phyloP scores from a whole-genome alignment of 2,329 filamentous ascomycete genomes.

The Penicillium olsonii region DNA sequence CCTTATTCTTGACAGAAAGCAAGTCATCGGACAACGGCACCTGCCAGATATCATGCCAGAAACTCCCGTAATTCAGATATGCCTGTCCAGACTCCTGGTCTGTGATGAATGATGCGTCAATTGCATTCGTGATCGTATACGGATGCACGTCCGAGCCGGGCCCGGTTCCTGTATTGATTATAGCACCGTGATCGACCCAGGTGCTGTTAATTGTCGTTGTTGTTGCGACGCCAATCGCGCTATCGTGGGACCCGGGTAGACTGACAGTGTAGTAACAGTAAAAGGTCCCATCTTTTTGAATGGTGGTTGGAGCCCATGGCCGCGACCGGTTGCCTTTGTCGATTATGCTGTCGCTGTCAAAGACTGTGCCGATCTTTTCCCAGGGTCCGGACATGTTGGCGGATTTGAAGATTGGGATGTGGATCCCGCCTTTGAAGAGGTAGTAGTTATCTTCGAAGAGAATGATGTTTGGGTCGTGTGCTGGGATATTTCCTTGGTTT shows the following conservation, averaged over 20 bases:
- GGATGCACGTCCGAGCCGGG: constrained; percentile 28
- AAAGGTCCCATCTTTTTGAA: constrained; percentile 31
- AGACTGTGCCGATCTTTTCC: constrained; percentile 33
- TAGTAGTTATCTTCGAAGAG: constrained; percentile 32
- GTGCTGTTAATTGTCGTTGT: constrained; percentile 22
- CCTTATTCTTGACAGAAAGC: constrained; percentile 27
- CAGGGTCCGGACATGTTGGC: constrained; percentile 33
- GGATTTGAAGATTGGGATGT: constrained; percentile 11
- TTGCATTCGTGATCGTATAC: constrained; percentile 39
- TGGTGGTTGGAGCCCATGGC: constrained; percentile 39
- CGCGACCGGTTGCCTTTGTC: constrained; percentile 30
- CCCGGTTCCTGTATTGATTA: constrained; percentile 35
- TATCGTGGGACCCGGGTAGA: constrained; percentile 29
- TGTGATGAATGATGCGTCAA: constrained; percentile 36
- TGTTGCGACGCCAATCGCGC: constrained; percentile 40
- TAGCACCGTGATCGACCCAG: constrained; percentile 39
- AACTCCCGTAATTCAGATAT: constrained; percentile 39
- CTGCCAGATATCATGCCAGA: constrained; percentile 39
- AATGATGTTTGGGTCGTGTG: constrained; percentile 39
- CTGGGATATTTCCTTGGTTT: constrained; percentile 30
- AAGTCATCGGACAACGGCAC: constrained; percentile 34
- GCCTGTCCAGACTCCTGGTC: constrained; percentile 27
- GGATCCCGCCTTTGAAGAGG: constrained; percentile 34
- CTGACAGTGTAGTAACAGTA: constrained; percentile 43
- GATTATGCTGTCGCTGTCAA: constrained; percentile 33